Evolutionary conservation across 2,329 filamentous ascomycete genomes (phyloP).

Genomic region (Bretziella fagacearum): DNA sequence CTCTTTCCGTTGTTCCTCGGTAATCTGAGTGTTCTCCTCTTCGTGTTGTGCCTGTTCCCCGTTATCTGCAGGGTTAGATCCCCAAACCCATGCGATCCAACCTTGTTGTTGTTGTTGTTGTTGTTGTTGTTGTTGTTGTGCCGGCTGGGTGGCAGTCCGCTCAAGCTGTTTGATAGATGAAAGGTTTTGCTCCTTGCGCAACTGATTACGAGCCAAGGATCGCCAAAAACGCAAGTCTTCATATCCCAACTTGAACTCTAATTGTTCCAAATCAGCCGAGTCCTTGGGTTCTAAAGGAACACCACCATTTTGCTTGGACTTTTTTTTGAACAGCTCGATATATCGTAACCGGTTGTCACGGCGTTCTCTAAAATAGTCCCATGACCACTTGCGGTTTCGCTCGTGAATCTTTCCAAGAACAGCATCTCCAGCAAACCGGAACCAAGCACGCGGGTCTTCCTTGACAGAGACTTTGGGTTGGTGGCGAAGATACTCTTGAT

Average conservation of each 20-base stretch:
- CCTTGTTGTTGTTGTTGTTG: constrained; percentile 53
- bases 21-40: constrained; percentile 65
- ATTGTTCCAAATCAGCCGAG: constrained; percentile 48
- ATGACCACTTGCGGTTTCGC: constrained; percentile 80
- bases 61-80: constrained; percentile 45
- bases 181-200: constrained; percentile 57
- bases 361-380: constrained; percentile 86
- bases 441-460: constrained; percentile 83
- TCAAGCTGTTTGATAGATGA: constrained; percentile 5
- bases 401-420: constrained; percentile 91
- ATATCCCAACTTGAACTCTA: constrained; percentile 81
- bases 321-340: constrained; percentile 88
- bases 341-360: constrained; percentile 79
- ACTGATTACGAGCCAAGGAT: constrained; percentile 78
- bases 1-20: constrained; percentile 88
- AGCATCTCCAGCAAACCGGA: constrained; percentile 77
- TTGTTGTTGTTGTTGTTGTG: constrained; percentile 32
- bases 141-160: constrained; percentile 46
- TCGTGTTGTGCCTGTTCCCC: constrained; percentile 29
- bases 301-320: constrained; percentile 43
- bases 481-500: constrained; percentile 89
- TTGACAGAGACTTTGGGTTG: constrained; percentile 74
- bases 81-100: constrained; percentile 89
- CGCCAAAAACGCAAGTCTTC: constrained; percentile 97
- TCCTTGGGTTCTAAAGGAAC: constrained; percentile 54